Conservation (phyloP, 352 stramenopile species). For the Phytophthora citricola region DNA sequence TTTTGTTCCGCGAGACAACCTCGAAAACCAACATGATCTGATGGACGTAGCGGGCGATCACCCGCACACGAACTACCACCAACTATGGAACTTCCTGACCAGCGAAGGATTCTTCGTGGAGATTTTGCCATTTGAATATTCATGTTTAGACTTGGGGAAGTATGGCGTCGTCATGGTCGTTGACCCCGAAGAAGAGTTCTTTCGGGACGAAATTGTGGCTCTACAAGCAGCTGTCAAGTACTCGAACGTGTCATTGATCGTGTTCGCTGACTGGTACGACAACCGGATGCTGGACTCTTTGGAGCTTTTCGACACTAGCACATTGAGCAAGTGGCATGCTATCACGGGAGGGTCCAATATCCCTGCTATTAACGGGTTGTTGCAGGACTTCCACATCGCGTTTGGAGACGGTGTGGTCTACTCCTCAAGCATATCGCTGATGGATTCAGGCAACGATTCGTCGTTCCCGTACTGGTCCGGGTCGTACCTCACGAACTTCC, state of each 20-base stretch:
- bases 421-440: slow-evolving; percentile 52
- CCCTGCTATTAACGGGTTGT: slow-evolving; percentile 70
- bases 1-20: slow-evolving; percentile 81
- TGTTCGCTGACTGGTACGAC: slow-evolving; percentile 88
- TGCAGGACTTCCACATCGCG: slow-evolving; percentile 72
- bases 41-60: slow-evolving; percentile 86
- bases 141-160: slow-evolving; percentile 65
- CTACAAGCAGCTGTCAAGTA: slow-evolving; percentile 70
- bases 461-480: slow-evolving; percentile 71
- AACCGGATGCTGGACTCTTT: slow-evolving; percentile 60
- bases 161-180: slow-evolving; percentile 86
- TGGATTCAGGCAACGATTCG: slow-evolving; percentile 36
- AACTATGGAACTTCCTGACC: slow-evolving; percentile 79
- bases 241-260: slow-evolving; percentile 70
- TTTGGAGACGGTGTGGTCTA: slow-evolving; percentile 68
- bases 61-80: slow-evolving; percentile 87
- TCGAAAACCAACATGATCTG: slow-evolving; percentile 67
- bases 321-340: slow-evolving; percentile 80
- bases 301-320: slow-evolving; percentile 86
- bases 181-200: slow-evolving; percentile 86
- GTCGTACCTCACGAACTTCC: slow-evolving; percentile 71
- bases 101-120: slow-evolving; percentile 79
- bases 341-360: slow-evolving; percentile 82
- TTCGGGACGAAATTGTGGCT: slow-evolving; percentile 63
- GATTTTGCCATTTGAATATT: slow-evolving; percentile 81